Conservation (phyloP, 495 filamentous ascomycete species). For the Xylaria cubensis region DNA sequence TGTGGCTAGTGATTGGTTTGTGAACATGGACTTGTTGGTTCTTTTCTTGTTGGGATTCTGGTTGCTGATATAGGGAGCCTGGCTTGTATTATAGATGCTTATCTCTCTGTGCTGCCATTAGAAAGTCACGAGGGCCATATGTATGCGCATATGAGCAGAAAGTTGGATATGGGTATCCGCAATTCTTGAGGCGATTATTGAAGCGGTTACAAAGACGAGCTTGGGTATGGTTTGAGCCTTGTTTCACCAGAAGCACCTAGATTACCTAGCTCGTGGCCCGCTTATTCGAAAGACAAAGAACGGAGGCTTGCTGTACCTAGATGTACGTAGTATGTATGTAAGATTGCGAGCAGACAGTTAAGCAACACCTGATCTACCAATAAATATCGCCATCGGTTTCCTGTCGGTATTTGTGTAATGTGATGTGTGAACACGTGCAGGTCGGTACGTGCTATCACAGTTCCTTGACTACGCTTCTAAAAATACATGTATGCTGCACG, state of each 20-base stretch:
- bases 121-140: background rate
- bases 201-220: background rate
- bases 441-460: background rate
- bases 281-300: background rate
- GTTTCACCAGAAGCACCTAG: background rate
- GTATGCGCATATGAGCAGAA: background rate
- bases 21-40: background rate
- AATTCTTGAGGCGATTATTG: background rate
- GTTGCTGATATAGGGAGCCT: background rate
- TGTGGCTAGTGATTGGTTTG: background rate
- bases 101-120: background rate
- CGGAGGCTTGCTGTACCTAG: background rate
- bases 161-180: background rate
- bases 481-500: slow-evolving; percentile 8
- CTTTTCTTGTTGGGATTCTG: background rate
- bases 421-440: background rate
- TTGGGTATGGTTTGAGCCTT: slow-evolving; percentile 2
- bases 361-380: background rate
- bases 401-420: slow-evolving; percentile 10
- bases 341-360: background rate
- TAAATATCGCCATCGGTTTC: background rate
- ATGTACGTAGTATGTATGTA: no score
- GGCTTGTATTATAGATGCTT: background rate
- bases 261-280: background rate
- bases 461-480: background rate